These are phyloP conservation scores for Trichoderma asperellum DNA, from an alignment of 2,329 filamentous ascomycete genomes.

Conservation along the genomic window DNA sequence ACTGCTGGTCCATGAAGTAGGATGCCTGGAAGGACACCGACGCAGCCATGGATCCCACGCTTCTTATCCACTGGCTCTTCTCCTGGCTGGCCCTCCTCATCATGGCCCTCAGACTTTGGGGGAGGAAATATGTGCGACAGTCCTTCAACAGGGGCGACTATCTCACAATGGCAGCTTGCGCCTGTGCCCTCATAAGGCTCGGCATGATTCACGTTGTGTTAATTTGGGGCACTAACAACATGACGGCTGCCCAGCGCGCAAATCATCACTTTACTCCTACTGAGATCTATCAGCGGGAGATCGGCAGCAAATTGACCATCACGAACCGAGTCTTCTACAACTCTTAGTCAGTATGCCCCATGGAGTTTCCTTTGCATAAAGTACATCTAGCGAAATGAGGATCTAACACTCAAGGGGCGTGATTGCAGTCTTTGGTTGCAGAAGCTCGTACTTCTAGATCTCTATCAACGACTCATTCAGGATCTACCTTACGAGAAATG, in stretches of 20 bases:
- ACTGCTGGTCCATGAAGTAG: slow-evolving; percentile 1
- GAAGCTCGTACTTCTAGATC: slow-evolving; percentile 38
- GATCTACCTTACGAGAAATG: slow-evolving; percentile 35
- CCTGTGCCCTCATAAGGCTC: slow-evolving; percentile 37
- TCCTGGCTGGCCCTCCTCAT: slow-evolving; percentile 34
- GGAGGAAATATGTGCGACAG: slow-evolving; percentile 33
- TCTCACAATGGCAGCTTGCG: slow-evolving; percentile 46
- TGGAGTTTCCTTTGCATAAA: not conserved
- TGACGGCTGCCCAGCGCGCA: slow-evolving; percentile 34
- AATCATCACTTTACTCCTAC: slow-evolving; percentile 36
- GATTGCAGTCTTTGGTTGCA: slow-evolving; percentile 37
- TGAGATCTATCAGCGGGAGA: slow-evolving; percentile 41
- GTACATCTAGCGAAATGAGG: not conserved
- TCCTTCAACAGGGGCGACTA: slow-evolving; percentile 34
- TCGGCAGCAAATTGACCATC: slow-evolving; percentile 43
- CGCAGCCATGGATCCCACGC: slow-evolving; percentile 29
- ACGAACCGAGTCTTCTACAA: slow-evolving; percentile 41
- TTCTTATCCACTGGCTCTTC: slow-evolving; percentile 36
- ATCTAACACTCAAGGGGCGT: not conserved
- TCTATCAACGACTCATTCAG: slow-evolving; percentile 35
- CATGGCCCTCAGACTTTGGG: slow-evolving; percentile 33
- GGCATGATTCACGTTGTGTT: slow-evolving; percentile 42
- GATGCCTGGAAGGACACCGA: not conserved
- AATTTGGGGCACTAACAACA: slow-evolving; percentile 44
- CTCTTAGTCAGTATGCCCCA: slow-evolving; percentile 40